A percentile compares a stretch with the other conserved stretches of the same genome.
phyloP scores from a whole-genome alignment of 2,329 filamentous ascomycete species.

The Fusarium bactridioides region DNA sequence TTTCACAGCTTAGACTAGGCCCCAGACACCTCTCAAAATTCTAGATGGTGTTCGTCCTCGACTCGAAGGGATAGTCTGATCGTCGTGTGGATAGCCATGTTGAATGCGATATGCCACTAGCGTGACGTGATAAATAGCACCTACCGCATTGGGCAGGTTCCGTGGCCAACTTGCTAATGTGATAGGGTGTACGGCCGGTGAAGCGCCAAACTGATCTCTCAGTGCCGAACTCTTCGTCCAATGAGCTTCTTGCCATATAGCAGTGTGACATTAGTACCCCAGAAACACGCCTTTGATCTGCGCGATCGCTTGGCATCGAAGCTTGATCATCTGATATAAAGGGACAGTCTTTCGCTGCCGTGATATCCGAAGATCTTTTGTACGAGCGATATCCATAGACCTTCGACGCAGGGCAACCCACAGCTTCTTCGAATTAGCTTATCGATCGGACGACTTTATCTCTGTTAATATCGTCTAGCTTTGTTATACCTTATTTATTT shows the following conservation, averaged over 20 bases:
- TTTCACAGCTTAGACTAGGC: rapidly evolving
- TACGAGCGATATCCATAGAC: not conserved
- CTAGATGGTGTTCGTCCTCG: not conserved
- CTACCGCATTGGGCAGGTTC: not conserved
- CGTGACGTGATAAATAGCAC: not conserved
- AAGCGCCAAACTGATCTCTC: not conserved
- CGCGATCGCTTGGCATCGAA: not conserved
- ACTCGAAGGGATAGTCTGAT: not conserved
- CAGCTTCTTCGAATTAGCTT: too few relatives aligned
- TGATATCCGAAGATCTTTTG: not conserved
- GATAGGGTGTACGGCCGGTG: not conserved
- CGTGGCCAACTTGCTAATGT: too few relatives aligned
- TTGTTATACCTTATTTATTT: too few relatives aligned
- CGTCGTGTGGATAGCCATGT: not conserved
- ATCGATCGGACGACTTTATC: not conserved
- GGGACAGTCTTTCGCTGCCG: not conserved
- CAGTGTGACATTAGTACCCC: not conserved
- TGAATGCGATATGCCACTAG: not conserved
- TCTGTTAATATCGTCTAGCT: rapidly evolving
- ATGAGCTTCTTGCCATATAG: rapidly evolving
- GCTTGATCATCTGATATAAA: not conserved
- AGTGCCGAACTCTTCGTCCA: not conserved
- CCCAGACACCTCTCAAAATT: rapidly evolving
- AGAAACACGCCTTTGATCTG: not conserved
- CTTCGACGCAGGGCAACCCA: rapidly evolving